Percentiles rank a stretch among this genome's conserved stretches.
Evolutionary conservation across 768 basidiomycete species (phyloP).

Genomic region (Lepiota brunneoincarnata): DNA sequence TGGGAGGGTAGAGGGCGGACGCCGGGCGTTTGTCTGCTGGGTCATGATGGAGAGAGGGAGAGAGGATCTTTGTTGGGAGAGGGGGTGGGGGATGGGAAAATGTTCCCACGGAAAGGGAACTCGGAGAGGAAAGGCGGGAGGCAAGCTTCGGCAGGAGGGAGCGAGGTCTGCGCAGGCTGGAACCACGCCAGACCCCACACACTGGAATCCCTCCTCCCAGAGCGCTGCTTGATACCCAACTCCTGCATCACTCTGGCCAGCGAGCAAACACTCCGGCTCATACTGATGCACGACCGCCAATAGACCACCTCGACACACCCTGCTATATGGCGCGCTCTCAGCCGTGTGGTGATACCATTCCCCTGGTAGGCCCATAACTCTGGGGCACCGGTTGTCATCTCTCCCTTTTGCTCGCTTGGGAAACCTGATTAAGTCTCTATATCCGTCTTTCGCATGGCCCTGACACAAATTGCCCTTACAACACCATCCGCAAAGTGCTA

Average conservation of each 20-base stretch:
- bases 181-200: slow-evolving; percentile 10
- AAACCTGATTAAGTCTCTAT: not conserved
- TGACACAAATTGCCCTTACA: too few species aligned
- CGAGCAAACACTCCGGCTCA: too few species aligned
- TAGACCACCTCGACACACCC: too few species aligned
- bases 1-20: slow-evolving; percentile 20
- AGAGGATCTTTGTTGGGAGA: slow-evolving; percentile 12
- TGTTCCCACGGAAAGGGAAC: slow-evolving; percentile 12
- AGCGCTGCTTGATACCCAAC: not conserved
- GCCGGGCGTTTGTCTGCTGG: slow-evolving; percentile 55
- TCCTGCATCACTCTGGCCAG: too few species aligned
- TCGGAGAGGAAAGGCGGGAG: slow-evolving; percentile 15
- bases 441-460: not conserved
- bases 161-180: not conserved
- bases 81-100: slow-evolving; percentile 13
- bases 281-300: too few species aligned
- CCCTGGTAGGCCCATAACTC: not conserved
- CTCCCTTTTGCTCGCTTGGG: not conserved
- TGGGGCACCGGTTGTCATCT: not conserved
- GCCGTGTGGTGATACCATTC: slow-evolving; percentile 4
- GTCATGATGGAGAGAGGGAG: slow-evolving; percentile 47
- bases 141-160: slow-evolving; percentile 36
- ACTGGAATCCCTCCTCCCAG: slow-evolving; percentile 1
- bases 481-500: too few species aligned
- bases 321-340: too few species aligned